Conservation (phyloP, 306 rosid species). For the Dalbergia oliveri region DNA sequence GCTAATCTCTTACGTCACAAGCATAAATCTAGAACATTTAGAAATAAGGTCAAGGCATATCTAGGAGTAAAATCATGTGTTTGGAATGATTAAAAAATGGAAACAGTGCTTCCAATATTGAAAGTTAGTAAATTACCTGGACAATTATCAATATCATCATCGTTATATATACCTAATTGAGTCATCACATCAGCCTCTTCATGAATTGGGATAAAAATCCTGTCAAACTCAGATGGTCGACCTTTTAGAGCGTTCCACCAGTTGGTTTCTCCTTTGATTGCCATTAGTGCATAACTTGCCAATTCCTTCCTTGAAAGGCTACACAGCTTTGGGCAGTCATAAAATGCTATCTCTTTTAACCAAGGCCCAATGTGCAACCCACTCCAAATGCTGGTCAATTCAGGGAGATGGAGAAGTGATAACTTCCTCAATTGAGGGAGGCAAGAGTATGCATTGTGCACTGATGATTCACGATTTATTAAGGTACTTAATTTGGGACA, state of each 20-base stretch:
- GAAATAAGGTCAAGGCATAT: background rate
- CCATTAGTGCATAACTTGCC: background rate
- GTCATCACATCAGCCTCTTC: slow-evolving; percentile 7
- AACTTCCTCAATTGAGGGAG: slow-evolving; percentile 23
- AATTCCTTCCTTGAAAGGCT: background rate
- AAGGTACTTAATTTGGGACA: slow-evolving; percentile 42
- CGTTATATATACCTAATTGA: background rate
- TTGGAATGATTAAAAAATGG: no score
- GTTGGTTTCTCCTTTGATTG: slow-evolving; percentile 28
- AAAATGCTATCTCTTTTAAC: slow-evolving; percentile 27
- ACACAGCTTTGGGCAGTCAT: slow-evolving; percentile 37
- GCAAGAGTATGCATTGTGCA: background rate
- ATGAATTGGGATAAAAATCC: slow-evolving; percentile 13
- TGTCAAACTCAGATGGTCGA: background rate
- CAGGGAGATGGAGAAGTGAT: slow-evolving; percentile 10
- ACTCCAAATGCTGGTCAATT: slow-evolving; percentile 26
- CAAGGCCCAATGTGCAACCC: background rate
- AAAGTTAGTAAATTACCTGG: background rate
- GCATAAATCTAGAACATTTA: background rate
- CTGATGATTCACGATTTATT: background rate
- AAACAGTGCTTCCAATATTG: background rate
- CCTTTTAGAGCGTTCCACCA: slow-evolving; percentile 40
- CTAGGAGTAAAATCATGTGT: background rate
- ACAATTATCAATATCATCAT: background rate
- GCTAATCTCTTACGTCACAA: background rate